Base-by-base conservation (phyloP, 495 filamentous ascomycete species). In the Neurospora sp. region DNA sequence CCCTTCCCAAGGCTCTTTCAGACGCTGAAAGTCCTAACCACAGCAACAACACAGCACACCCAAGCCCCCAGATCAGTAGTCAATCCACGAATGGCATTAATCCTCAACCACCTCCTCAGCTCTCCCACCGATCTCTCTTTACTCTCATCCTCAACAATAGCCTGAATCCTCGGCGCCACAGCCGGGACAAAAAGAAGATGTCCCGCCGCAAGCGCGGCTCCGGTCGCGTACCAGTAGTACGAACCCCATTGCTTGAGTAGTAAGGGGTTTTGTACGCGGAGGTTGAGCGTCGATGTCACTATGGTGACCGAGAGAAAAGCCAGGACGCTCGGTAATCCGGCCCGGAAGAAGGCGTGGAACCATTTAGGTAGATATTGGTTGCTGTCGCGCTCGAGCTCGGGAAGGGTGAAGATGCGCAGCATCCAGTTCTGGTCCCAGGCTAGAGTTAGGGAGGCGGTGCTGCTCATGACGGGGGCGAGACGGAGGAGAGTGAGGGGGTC, bases 41-140 rank as follows among this genome's bases (percentile, higher is more conserved):
- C 39, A 6, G 40, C 71, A 73, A 73, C 14, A 11, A 73, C 37
- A 73, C 41, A 73, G 38, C 71, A 73, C n/a, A 69, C 39, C 71
- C 71, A 73, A 31, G 71, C 65, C 5, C 71, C 71, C 39, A 44
- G 1, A 46, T 73, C 71, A 11, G 48, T 69, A 10, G 65, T 73
- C 71, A 70, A 70, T 5, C 37, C 46, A 35, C 71, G 68, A 6
- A 73, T 16, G 2, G 65, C 71, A 46, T 73, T 73, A 12, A 69
- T 39, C 41, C 68, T 73, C 71, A 73, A n/a, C 71, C 71, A 73
- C 16, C 40, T 44, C 35, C 41, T 53, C 71, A 73, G 12, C n/a
- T 61, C 71, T 44, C 27, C 39, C 65, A 69, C 27, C 61, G 12
- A 68, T 20, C 12, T 35, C 27, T 20, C 71, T 6, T 72, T 65